Conservation (phyloP, 1,284 basidiomycete genomes). For the Ceratobasidium sp. region DNA sequence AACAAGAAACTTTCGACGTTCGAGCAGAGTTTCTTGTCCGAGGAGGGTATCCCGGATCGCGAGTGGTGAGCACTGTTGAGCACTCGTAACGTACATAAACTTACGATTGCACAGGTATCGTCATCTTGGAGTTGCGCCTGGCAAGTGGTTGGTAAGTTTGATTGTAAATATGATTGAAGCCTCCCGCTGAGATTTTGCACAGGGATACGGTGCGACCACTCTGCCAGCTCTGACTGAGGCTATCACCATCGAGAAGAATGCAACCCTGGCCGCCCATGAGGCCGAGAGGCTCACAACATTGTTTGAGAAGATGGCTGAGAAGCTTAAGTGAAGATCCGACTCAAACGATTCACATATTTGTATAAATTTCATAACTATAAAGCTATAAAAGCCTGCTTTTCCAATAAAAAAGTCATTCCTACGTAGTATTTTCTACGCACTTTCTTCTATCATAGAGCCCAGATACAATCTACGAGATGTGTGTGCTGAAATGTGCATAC, state of each 20-base stretch:
- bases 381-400: no score
- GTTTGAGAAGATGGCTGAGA: conserved; percentile 61
- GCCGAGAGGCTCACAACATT: conserved; percentile 66
- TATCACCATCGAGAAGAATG: conserved; percentile 71
- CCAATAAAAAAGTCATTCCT: no score
- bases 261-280: conserved; percentile 67
- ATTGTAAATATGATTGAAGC: conserved; percentile 46
- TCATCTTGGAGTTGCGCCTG: conserved; percentile 32
- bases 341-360: neutral
- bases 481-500: no score
- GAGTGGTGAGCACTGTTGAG: conserved; percentile 47
- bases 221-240: conserved; percentile 86
- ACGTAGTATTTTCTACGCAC: no score
- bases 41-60: conserved; percentile 78
- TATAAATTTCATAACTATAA: no score
- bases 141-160: conserved; percentile 25
- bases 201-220: conserved; percentile 86
- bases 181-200: conserved; percentile 51
- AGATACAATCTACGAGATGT: no score
- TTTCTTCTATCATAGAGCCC: no score
- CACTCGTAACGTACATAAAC: conserved; percentile 53
- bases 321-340: conserved; percentile 46
- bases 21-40: conserved; percentile 85
- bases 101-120: conserved; percentile 64
- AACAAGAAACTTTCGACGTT: conserved; percentile 79